These are phyloP conservation scores for Penicillium subrubescens DNA, from an alignment of 495 filamentous ascomycete species.

Conservation along the genomic window DNA sequence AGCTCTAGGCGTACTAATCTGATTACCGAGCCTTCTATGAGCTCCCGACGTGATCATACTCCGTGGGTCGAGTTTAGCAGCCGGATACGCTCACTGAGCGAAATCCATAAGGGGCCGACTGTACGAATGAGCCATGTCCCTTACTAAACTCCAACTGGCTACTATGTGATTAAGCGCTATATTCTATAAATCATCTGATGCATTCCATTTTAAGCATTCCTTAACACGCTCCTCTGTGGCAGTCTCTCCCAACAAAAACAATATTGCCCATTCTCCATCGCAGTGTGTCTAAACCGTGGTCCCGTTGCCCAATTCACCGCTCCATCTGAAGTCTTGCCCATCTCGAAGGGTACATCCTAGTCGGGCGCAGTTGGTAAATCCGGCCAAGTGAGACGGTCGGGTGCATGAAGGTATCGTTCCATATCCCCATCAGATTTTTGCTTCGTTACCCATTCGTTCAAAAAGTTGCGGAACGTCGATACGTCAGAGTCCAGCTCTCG, in stretches of 20 bases:
- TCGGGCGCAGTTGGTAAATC: conserved; percentile 21
- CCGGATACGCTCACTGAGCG: too few species aligned
- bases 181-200: background rate
- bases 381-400: conserved; percentile 25
- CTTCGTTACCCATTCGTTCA: conserved; percentile 23
- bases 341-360: conserved; percentile 23
- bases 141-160: too few species aligned
- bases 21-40: too few species aligned
- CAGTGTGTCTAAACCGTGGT: conserved; percentile 16
- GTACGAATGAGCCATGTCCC: too few species aligned
- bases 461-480: conserved; percentile 24
- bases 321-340: conserved; percentile 21
- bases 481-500: conserved; percentile 28
- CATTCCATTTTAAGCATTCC: background rate
- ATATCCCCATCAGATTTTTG: conserved; percentile 20
- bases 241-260: conserved; percentile 28
- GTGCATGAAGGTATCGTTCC: conserved; percentile 25
- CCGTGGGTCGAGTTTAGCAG: too few species aligned
- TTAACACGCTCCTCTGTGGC: conserved; percentile 18
- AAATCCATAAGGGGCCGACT: too few species aligned
- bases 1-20: too few species aligned
- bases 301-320: conserved; percentile 20
- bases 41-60: too few species aligned
- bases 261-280: conserved; percentile 28
- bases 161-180: background rate